Evolutionary conservation across 495 filamentous ascomycete genomes (phyloP).

Genomic region (Peziza echinospora): DNA sequence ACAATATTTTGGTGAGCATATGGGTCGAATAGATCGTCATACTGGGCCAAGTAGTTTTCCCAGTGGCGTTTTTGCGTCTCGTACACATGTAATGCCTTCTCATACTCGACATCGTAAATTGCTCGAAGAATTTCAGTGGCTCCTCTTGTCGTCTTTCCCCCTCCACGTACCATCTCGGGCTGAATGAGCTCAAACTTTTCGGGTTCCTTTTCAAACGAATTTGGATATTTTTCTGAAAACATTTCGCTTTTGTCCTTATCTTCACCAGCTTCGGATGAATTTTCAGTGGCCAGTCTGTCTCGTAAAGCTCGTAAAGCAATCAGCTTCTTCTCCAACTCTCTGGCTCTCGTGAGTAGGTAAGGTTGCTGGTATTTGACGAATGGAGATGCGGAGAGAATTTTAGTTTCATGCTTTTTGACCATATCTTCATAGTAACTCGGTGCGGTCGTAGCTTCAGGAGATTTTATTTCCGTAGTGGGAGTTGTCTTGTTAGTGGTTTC

Average conservation of each 20-base stretch:
- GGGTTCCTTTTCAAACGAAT: neutral
- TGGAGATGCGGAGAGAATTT: conserved; percentile 83
- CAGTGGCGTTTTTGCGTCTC: conserved; percentile 85
- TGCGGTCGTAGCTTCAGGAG: conserved; percentile 72
- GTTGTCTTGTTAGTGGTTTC: neutral
- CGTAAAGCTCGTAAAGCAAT: conserved; percentile 58
- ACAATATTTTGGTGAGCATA: conserved; percentile 87
- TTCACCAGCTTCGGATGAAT: conserved; percentile 20
- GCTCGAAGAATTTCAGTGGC: conserved; percentile 84
- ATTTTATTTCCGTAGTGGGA: conserved; percentile 27
- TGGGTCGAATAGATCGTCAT: conserved; percentile 72
- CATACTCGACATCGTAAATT: conserved; percentile 88
- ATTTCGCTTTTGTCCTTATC: neutral
- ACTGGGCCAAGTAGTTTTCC: conserved; percentile 76
- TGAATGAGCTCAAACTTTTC: conserved; percentile 73
- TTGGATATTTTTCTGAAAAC: neutral
- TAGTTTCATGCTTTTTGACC: conserved; percentile 76
- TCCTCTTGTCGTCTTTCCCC: conserved; percentile 54
- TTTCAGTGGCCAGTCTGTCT: conserved; percentile 47
- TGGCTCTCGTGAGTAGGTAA: conserved; percentile 72
- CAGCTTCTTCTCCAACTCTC: conserved; percentile 70
- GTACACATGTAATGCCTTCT: conserved; percentile 83
- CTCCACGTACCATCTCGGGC: conserved; percentile 73
- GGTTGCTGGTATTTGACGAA: conserved; percentile 90
- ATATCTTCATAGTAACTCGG: conserved; percentile 86